phyloP scores from a whole-genome alignment of 306 rosid species.

The Acmispon strigosus region DNA sequence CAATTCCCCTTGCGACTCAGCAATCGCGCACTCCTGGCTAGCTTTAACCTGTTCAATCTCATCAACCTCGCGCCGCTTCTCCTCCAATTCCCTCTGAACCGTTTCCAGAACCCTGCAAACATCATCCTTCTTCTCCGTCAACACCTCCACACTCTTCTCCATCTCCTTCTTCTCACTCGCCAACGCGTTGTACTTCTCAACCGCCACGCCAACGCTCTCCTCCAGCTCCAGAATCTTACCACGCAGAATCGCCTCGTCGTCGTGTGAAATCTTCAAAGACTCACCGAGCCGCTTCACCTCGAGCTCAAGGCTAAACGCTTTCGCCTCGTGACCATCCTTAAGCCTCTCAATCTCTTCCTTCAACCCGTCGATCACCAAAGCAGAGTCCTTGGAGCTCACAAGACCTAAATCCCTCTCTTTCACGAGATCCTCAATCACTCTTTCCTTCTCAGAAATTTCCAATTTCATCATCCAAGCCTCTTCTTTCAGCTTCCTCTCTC shows the following conservation, averaged over 20 bases:
- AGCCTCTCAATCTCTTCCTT: slow-evolving; percentile 28
- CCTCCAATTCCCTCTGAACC: slow-evolving; percentile 23
- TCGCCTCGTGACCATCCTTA: slow-evolving; percentile 7
- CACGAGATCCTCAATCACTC: slow-evolving; percentile 8
- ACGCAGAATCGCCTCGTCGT: slow-evolving; percentile 23
- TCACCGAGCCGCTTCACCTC: slow-evolving; percentile 32
- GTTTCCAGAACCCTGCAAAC: slow-evolving; percentile 2
- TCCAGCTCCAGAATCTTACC: slow-evolving; percentile 26
- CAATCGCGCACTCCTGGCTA: slow-evolving; percentile 26
- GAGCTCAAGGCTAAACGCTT: slow-evolving; percentile 23
- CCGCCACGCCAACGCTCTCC: slow-evolving; percentile 21
- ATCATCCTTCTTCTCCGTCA: slow-evolving; percentile 21
- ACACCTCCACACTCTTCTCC: slow-evolving; percentile 27
- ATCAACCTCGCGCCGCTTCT: slow-evolving; percentile 26
- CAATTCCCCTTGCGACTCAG: slow-evolving; percentile 27
- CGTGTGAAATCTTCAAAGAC: neutral
- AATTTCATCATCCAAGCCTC: slow-evolving; percentile 21
- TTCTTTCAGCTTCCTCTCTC: slow-evolving; percentile 15
- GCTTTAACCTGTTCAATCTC: slow-evolving; percentile 37
- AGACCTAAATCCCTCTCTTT: slow-evolving; percentile 33
- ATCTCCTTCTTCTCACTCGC: slow-evolving; percentile 36
- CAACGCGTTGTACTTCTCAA: slow-evolving; percentile 24
- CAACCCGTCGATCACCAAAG: slow-evolving; percentile 23
- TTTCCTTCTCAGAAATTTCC: slow-evolving; percentile 27
- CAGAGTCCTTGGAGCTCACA: slow-evolving; percentile 25